Evolutionary conservation across 2,329 filamentous ascomycete species (phyloP).

Genomic region (Fusarium globosum): DNA sequence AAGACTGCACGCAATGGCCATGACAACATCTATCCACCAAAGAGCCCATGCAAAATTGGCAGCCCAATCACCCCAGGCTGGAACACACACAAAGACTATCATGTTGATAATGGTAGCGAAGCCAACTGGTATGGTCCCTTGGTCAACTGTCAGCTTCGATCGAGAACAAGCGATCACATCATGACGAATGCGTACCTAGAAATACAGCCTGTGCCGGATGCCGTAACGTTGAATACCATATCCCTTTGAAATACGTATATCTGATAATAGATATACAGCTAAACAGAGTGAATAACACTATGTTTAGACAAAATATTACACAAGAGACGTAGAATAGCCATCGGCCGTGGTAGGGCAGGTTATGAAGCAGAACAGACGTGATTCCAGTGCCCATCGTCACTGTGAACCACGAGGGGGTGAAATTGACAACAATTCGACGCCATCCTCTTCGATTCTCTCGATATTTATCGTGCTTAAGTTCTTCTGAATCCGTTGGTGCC

Average conservation of each 20-base stretch:
- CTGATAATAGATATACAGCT: conserved; percentile 62
- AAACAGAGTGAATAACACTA: conserved; percentile 64
- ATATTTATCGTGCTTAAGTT: not conserved
- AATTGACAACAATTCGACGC: conserved; percentile 24
- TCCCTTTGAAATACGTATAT: conserved; percentile 69
- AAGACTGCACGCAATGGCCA: conserved; percentile 59
- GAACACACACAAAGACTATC: conserved; percentile 65
- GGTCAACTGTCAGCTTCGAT: conserved; percentile 44
- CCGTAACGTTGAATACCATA: conserved; percentile 69
- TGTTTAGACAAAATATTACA: conserved; percentile 67
- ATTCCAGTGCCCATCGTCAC: conserved; percentile 74
- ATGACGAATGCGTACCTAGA: not conserved
- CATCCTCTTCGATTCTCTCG: conserved; percentile 16
- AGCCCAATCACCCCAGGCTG: conserved; percentile 67
- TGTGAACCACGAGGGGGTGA: conserved; percentile 48
- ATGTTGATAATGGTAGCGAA: conserved; percentile 71
- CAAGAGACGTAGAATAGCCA: conserved; percentile 68
- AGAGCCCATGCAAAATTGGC: conserved; percentile 62
- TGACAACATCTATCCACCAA: conserved; percentile 63
- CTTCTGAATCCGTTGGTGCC: not conserved
- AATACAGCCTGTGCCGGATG: conserved; percentile 67
- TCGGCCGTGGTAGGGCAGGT: conserved; percentile 65
- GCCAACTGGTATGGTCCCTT: conserved; percentile 70
- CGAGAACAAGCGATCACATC: not conserved
- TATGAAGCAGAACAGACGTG: conserved; percentile 66